phyloP scores from a whole-genome alignment of 768 basidiomycete species.

The Clitopilus passeckerianus region DNA sequence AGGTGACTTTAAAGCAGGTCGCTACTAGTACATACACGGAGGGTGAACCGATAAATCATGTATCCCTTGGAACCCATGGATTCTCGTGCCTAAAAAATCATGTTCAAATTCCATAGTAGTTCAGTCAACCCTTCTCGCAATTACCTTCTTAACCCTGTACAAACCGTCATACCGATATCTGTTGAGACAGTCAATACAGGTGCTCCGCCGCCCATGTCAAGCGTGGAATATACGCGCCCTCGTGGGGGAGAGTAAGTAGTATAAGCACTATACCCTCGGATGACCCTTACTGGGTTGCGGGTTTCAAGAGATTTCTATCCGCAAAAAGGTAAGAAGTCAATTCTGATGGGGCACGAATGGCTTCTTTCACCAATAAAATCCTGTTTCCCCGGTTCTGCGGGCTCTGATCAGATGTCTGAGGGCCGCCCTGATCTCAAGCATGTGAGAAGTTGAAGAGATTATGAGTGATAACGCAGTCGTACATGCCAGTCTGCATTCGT shows the following conservation, averaged over 20 bases:
- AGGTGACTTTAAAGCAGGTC: too few species aligned
- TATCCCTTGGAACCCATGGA: too few species aligned
- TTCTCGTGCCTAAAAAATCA: too few species aligned
- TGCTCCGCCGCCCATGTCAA: constrained; percentile 19
- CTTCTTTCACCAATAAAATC: neutral
- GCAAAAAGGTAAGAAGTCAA: neutral
- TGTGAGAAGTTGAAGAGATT: neutral
- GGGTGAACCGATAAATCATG: too few species aligned
- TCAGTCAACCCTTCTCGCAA: neutral
- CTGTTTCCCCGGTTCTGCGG: neutral
- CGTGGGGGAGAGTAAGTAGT: constrained; percentile 10
- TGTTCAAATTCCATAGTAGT: neutral
- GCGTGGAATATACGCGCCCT: constrained; percentile 22
- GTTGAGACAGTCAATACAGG: neutral
- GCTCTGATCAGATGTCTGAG: neutral
- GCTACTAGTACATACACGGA: too few species aligned
- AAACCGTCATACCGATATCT: constrained; percentile 41
- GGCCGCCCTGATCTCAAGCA: neutral
- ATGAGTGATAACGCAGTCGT: constrained; percentile 1
- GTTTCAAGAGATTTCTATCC: constrained; percentile 25
- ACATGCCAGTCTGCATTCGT: constrained; percentile 12
- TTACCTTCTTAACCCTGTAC: constrained; percentile 30
- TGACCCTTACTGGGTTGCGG: constrained; percentile 31
- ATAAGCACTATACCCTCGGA: constrained; percentile 25
- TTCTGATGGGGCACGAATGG: neutral